These are phyloP conservation scores for Chrysoporthe austroafricana DNA, from an alignment of 2,329 filamentous ascomycete species.

Conservation along the genomic window DNA sequence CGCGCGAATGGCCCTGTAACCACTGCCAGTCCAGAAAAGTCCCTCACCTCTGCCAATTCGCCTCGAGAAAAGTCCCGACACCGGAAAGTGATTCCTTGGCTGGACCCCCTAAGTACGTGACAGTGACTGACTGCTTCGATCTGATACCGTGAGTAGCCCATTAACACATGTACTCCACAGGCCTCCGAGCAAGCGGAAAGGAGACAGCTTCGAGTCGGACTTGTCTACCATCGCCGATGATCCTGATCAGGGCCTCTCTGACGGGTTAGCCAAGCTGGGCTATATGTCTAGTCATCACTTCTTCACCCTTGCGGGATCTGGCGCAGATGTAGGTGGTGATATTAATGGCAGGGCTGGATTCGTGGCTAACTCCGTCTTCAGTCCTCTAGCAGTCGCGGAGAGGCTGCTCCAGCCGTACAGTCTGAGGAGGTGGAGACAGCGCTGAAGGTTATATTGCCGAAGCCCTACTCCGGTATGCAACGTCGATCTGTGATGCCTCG, in stretches of 20 bases:
- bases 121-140: neutral
- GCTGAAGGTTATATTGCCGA: constrained; percentile 40
- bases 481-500: neutral
- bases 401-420: constrained; percentile 26
- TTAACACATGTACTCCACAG: constrained; percentile 22
- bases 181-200: constrained; percentile 32
- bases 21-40: constrained; percentile 52
- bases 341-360: constrained; percentile 11
- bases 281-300: constrained; percentile 29
- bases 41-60: constrained; percentile 52
- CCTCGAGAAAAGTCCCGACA: constrained; percentile 37
- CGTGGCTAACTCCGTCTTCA: constrained; percentile 19
- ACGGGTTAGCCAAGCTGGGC: constrained; percentile 27
- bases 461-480: constrained; percentile 42
- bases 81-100: constrained; percentile 25
- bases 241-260: constrained; percentile 21
- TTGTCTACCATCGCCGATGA: constrained; percentile 25
- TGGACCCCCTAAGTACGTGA: constrained; percentile 19
- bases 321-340: constrained; percentile 24
- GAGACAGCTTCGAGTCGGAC: constrained; percentile 29
- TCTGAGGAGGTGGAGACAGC: constrained; percentile 40
- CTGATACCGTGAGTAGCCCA: neutral
- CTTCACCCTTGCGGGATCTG: constrained; percentile 14
- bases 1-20: constrained; percentile 54
- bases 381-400: constrained; percentile 20